Base-by-base conservation (phyloP, 177 flowering plant genomes). In the Telopea speciosissima region DNA sequence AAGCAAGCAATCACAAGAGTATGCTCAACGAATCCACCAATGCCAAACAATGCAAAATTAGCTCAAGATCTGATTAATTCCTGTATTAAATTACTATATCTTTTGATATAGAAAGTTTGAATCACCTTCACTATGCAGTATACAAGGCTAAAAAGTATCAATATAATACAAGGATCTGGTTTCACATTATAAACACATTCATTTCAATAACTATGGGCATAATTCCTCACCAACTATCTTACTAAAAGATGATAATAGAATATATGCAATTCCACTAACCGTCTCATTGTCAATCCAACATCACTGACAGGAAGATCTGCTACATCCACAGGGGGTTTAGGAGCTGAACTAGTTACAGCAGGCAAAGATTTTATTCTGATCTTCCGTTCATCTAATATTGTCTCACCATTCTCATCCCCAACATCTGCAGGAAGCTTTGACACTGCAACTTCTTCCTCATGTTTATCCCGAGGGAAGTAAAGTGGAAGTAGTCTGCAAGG, bases 401-500 rank as follows among this genome's bases (percentile, higher is more conserved):
- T 91, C 80, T 96, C 99, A 70, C 99, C 99, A 88, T 96, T 93
- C 82, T 96, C 99, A 83, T 96, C 99, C 67, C 99, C 98, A 75
- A 96, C 99, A 85, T 96, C 99, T 24, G 97, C 96, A 75, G 99
- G 99, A 79, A 96, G 98, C 79, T 96, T 96, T 54, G 84, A 82
- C n/a, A 88, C 73, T 52, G 98, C 99, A 54, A 93, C 78, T 81
- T 88, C 98, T 73, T 93, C 98, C 74, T 96, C 99, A 65, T 85
- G 90, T 75, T 89, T 90, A 79, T 96, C 98, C 71, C 98, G 93
- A 56, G 99, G 98, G 71, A 96, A 96, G 81, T 96, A 96, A 70
- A 96, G 92, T 44, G 99, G 99, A 72, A 96, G 99, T 84, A 96
- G 83, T 77, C 99, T 96, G 76, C 76, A 82, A 22, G 13, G 60